Evolutionary conservation across 2,329 filamentous ascomycete genomes (phyloP), one percentile per base, ranked within the genome.

Genomic region (Aschersonia sp.): DNA sequence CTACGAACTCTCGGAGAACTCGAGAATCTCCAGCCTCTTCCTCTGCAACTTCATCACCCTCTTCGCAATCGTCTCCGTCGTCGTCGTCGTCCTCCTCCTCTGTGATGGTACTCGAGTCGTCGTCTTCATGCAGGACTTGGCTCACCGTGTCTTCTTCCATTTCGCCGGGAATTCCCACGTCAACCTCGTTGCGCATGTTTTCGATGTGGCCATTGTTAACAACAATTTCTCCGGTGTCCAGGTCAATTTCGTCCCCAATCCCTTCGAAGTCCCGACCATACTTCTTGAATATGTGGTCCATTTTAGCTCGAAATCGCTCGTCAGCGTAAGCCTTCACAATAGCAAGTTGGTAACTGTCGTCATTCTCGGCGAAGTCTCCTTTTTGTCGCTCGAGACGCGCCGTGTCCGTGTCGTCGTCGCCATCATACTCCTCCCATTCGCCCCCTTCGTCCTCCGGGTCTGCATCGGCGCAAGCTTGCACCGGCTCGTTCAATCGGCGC

Each of bases 241-340:
- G 70, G 62, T 97, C 87, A 57, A 97, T 88, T 66, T 95, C 88
- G 63, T 97, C 90, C 47, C 83, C 88, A 46, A 90, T 73, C 5
- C 81, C 84, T 2, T 80, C 79, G 58, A 95, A 95, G 60, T 96
- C 85, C 53, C 74, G 81, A 47, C 75, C 81, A 61, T 94, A 96
- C 63, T 94, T 96, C 51, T 83, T 78, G 60, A 95, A 95, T 48
- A 97, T 94, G 48, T 78, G 71, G 59, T 95, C 88, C 61, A 94
- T 92, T 5, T 80, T 80, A n/a, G 79, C 81, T 61, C 92, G 90
- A 41, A 95, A 75, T 50, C 79, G 80, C 52, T 73, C 68, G 52
- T 86, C 81, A 49, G 87, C 85, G 47, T 74, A 72, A 45, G 77
- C 74, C 53, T 84, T 76, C 44, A 76, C 79, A 51, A 75, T 68